A percentile compares a stretch with the other conserved stretches of the same genome.
These are phyloP conservation scores for Ogataea allantospora DNA, from an alignment of 805 yeast species.

Conservation along the genomic window DNA sequence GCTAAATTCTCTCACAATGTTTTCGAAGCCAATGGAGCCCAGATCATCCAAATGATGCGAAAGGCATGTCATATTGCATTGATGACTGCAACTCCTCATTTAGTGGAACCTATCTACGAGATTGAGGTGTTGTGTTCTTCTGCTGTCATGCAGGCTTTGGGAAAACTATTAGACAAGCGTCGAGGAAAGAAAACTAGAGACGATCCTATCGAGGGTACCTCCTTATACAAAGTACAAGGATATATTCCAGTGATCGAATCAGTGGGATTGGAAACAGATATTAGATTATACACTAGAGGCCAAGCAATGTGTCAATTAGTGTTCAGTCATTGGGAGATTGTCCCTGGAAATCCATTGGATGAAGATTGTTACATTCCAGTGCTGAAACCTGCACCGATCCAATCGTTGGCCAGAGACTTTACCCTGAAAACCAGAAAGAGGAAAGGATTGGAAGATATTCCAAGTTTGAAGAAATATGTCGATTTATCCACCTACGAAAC, in stretches of 20 bases:
- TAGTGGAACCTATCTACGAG: slow-evolving; percentile 79
- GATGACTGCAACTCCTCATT: slow-evolving; percentile 70
- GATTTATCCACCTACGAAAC: slow-evolving; percentile 57
- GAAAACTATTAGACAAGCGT: slow-evolving; percentile 50
- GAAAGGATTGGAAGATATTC: slow-evolving; percentile 79
- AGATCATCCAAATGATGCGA: slow-evolving; percentile 77
- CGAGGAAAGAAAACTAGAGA: slow-evolving; percentile 60
- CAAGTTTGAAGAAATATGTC: slow-evolving; percentile 62
- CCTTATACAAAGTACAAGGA: slow-evolving; percentile 59
- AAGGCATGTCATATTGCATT: slow-evolving; percentile 83
- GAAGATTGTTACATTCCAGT: slow-evolving; percentile 58
- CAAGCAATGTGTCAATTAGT: slow-evolving; percentile 66
- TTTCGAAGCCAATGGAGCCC: slow-evolving; percentile 56
- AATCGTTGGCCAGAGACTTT: slow-evolving; percentile 81
- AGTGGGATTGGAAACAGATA: slow-evolving; percentile 83
- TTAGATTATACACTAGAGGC: slow-evolving; percentile 75
- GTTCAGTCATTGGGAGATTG: slow-evolving; percentile 70
- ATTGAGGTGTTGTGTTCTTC: slow-evolving; percentile 56
- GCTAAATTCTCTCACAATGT: slow-evolving; percentile 49
- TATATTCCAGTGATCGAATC: slow-evolving; percentile 86
- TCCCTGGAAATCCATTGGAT: slow-evolving; percentile 93
- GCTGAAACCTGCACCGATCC: slow-evolving; percentile 69
- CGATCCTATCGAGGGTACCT: slow-evolving; percentile 69
- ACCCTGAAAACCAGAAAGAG: slow-evolving; percentile 84
- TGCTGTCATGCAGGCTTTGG: slow-evolving; percentile 28